A percentile compares a stretch with the other conserved stretches of the same genome.
Evolutionary conservation across 2,329 filamentous ascomycete genomes (phyloP).

Genomic region (Penicillium sp.): DNA sequence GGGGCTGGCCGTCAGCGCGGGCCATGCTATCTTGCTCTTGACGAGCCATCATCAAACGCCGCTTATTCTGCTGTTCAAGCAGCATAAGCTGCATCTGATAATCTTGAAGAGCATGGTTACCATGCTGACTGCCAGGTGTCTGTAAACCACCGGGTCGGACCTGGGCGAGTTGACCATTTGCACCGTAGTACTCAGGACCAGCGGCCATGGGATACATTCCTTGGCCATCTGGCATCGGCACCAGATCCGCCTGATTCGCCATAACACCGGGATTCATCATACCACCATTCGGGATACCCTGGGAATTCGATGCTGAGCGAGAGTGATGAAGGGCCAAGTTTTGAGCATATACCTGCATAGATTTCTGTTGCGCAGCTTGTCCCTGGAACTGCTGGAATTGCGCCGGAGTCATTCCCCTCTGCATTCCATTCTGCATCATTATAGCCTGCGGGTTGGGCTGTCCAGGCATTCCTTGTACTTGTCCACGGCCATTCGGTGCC

Average conservation of each 20-base stretch:
- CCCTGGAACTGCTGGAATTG: conserved; percentile 69
- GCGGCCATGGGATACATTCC: conserved; percentile 42
- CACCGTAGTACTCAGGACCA: conserved; percentile 58
- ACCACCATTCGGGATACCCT: conserved; percentile 74
- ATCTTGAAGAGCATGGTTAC: conserved; percentile 66
- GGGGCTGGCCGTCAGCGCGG: conserved; percentile 51
- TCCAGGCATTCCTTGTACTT: conserved; percentile 68
- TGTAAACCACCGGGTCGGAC: conserved; percentile 40
- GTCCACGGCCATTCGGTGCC: conserved; percentile 71
- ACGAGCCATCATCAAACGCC: conserved; percentile 64
- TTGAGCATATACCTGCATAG: conserved; percentile 82
- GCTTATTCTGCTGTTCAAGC: conserved; percentile 68
- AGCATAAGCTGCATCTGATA: conserved; percentile 71
- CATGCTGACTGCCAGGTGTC: conserved; percentile 43
- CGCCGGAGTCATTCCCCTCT: conserved; percentile 68
- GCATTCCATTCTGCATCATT: conserved; percentile 66
- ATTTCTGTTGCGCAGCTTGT: conserved; percentile 71
- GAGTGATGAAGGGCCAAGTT: conserved; percentile 76
- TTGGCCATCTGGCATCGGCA: conserved; percentile 66
- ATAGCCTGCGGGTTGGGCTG: conserved; percentile 60
- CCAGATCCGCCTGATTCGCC: conserved; percentile 78
- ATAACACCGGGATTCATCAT: conserved; percentile 64
- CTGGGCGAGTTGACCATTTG: conserved; percentile 55
- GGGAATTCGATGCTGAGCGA: conserved; percentile 75
- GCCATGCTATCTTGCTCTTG: conserved; percentile 65